Conservation (phyloP, 2,329 filamentous ascomycete species). For the Talaromyces amestolkiae region DNA sequence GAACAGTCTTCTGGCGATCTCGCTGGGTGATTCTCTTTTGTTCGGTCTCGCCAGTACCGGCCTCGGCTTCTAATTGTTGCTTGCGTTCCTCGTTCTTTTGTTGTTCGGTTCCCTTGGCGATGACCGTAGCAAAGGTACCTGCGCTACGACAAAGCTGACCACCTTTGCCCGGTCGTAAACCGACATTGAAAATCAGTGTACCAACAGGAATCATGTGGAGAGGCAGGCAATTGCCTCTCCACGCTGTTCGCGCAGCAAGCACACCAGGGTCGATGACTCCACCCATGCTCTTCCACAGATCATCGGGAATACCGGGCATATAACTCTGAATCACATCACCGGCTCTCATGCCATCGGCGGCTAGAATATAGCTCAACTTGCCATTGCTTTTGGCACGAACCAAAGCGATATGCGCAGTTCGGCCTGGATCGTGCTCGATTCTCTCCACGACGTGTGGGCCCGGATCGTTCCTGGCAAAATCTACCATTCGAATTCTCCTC, state of each 20-base stretch:
- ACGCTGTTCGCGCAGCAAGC: slow-evolving; percentile 87
- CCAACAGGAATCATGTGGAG: slow-evolving; percentile 94
- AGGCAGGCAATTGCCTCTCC: slow-evolving; percentile 90
- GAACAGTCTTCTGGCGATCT: slow-evolving; percentile 46
- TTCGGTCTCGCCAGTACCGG: slow-evolving; percentile 53
- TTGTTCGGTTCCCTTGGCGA: slow-evolving; percentile 81
- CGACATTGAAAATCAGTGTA: slow-evolving; percentile 89
- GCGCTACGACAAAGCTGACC: slow-evolving; percentile 94
- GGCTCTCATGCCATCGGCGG: slow-evolving; percentile 88
- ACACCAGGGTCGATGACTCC: slow-evolving; percentile 92
- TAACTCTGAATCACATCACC: slow-evolving; percentile 94
- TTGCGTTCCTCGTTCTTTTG: slow-evolving; percentile 30
- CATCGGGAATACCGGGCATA: slow-evolving; percentile 79
- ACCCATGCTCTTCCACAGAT: slow-evolving; percentile 87
- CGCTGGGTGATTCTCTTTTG: slow-evolving; percentile 37
- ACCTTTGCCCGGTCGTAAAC: slow-evolving; percentile 66
- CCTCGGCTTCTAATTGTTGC: slow-evolving; percentile 30
- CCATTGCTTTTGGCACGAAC: slow-evolving; percentile 71
- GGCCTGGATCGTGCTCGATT: slow-evolving; percentile 92
- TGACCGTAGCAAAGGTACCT: slow-evolving; percentile 83
- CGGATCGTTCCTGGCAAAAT: slow-evolving; percentile 75
- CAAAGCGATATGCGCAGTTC: slow-evolving; percentile 89
- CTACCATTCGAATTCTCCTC: slow-evolving; percentile 84
- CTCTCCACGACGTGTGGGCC: slow-evolving; percentile 87
- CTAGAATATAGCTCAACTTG: slow-evolving; percentile 84